phyloP scores from a whole-genome alignment of 768 basidiomycete species.

The Kondoa malvinella region DNA sequence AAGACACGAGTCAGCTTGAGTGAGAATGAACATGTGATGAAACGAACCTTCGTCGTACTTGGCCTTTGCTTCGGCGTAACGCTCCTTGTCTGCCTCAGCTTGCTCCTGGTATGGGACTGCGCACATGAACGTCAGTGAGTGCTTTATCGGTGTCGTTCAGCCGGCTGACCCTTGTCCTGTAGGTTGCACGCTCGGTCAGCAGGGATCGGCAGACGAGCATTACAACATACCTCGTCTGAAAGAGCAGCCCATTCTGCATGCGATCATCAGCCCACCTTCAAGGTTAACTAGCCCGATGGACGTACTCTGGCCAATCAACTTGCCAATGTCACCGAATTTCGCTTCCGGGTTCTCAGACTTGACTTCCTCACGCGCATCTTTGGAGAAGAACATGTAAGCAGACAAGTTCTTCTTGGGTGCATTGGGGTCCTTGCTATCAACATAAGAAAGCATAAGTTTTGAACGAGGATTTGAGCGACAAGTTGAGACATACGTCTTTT shows the following conservation, averaged over 20 bases:
- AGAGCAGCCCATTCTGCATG: not conserved
- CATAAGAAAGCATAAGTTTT: not conserved
- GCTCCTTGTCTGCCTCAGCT: not conserved
- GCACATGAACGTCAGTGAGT: no score
- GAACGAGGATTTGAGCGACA: not conserved
- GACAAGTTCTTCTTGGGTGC: slow-evolving; percentile 2
- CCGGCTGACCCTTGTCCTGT: not conserved
- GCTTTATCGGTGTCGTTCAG: no score
- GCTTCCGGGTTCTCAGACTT: slow-evolving; percentile 5
- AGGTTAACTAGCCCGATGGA: not conserved
- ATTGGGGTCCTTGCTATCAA: not conserved
- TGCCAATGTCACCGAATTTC: slow-evolving; percentile 5
- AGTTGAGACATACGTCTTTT: not conserved
- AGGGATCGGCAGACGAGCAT: not conserved
- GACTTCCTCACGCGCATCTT: slow-evolving; percentile 2
- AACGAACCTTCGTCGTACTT: not conserved
- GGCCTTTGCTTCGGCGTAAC: not conserved
- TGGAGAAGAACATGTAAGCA: slow-evolving; percentile 11
- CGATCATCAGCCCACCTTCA: not conserved
- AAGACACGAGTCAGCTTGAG: not conserved
- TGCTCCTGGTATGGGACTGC: not conserved
- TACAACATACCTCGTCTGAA: not conserved
- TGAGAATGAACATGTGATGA: not conserved
- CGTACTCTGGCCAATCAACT: not conserved
- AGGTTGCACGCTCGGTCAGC: no score